Base-by-base conservation (phyloP, 257 asterid genomes). In the Cordia subcordata region DNA sequence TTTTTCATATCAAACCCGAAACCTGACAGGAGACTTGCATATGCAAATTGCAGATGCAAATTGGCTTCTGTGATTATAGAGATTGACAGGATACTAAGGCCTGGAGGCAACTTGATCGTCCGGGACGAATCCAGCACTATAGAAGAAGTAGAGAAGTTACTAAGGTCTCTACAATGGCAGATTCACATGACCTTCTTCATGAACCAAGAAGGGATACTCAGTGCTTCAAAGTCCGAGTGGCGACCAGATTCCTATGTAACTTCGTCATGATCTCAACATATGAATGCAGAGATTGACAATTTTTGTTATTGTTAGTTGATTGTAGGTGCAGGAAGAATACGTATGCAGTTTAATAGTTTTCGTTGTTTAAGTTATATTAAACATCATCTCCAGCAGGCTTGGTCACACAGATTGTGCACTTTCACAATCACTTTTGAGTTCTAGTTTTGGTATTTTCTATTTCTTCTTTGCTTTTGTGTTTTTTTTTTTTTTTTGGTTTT, bases 141-240 rank as follows among this genome's bases (percentile, higher is more conserved):
- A 45, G 72, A 62, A 54, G 88, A 84, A 69, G 81, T 84, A 13
- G 87, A 79, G 58, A 79, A 68, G 52, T 66, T 84, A 64, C 73
- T 90, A 53, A 86, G 81, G 77, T 86, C 97, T 57, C 69, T 90
- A 70, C 92, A 82, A 22, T 90, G 97, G 97, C 86, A 82, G 73
- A 79, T 90, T 58, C 76, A 71, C 57, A 47, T 73, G 56, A 81
- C 83, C 68, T 75, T 66, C 66, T 75, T 82, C 11, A 82, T 81
- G 59, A 76, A 77, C 54, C 74, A 81, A 72, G 84, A 79, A 40
- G 90, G 86, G 38, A 71, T 84, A 60, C 80, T 90, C 53, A 71
- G 86, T 17, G 95, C 97, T 64, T 81, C 81, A 77, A 90, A 90
- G 64, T 65, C 86, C 1, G 57, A 67, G 11, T 86, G 97, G 97